Evolutionary conservation across 1,284 basidiomycete genomes (phyloP), one percentile per base, ranked within the genome.

Genomic region (Hemileia vastatrix): DNA sequence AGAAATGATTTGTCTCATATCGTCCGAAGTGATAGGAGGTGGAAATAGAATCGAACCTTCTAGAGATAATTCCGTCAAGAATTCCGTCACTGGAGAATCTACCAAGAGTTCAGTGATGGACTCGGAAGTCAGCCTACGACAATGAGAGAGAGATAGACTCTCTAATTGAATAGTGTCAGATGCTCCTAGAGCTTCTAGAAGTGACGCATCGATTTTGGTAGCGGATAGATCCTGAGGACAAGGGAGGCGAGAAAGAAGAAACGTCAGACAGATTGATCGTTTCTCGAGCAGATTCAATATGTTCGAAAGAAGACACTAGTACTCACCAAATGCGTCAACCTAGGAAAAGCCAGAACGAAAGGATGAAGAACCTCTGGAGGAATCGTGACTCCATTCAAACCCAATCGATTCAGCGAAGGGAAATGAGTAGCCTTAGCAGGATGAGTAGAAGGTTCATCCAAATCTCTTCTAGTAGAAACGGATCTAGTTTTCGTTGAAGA

Each of bases 1-100:
- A 1, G 81, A 79, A 59, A 97, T 76, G 57, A 97, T 83, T 21
- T 83, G 80, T 21, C 77, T 70, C 32, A 96, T 80, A 65, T 96
- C 86, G 19, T 83, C 81, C 44, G 78, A 77, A 6, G 82, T 82
- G 31, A 98, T 79, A 0, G 88, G 84, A n/a, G 86, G 90, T 0
- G 84, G 81, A 76, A 89, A 92, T 0, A 90, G 89, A 71, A 82
- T 82, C 70, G 95, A 91, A 51, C 90, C 90, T 70, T 90, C 94
- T 1, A 98, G 81, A 61, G 88, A 90, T 44, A 97, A 81, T 71
- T 97, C 88, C 57, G 80, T 80, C 31, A 96, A 79, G 24, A 80
- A 78, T 11, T 71, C 68, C 6, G 78, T 78, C 2, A 85, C 84
- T 1, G 85, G 84, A 0, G 83, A 84, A 49, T 84, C 78, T 51